Percentiles rank a stretch among this genome's conserved stretches.
phyloP scores from a whole-genome alignment of 2,329 filamentous ascomycete genomes.

The Cercospora nicotianae region DNA sequence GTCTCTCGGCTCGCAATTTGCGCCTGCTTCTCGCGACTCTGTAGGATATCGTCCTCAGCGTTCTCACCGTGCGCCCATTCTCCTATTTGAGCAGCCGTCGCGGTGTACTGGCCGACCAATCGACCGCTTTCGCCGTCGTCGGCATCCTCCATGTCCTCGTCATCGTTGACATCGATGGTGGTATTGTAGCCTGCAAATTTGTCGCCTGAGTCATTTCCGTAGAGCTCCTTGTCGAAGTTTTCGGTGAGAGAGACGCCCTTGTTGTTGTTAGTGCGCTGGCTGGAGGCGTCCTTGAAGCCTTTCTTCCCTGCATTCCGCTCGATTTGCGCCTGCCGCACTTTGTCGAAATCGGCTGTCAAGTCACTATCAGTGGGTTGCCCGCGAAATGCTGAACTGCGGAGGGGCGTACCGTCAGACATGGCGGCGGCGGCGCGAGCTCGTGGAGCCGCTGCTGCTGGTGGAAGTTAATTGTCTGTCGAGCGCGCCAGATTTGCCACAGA shows the following conservation, averaged over 20 bases:
- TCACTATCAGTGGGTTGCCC: not conserved
- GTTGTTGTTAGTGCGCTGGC: slow-evolving; percentile 74
- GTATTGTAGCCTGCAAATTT: slow-evolving; percentile 88
- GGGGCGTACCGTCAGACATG: slow-evolving; percentile 26
- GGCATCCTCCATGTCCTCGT: slow-evolving; percentile 75
- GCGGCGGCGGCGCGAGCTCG: slow-evolving; percentile 19
- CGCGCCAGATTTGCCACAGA: not conserved
- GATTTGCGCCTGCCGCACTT: slow-evolving; percentile 82
- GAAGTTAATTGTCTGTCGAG: slow-evolving; percentile 14
- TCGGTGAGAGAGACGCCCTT: slow-evolving; percentile 92
- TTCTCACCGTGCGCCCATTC: slow-evolving; percentile 89
- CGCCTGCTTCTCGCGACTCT: slow-evolving; percentile 82
- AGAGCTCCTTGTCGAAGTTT: slow-evolving; percentile 82
- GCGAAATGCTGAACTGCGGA: not conserved
- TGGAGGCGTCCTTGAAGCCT: slow-evolving; percentile 74
- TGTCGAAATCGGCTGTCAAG: slow-evolving; percentile 71
- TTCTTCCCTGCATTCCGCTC: slow-evolving; percentile 88
- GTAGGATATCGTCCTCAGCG: slow-evolving; percentile 86
- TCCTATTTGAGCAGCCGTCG: slow-evolving; percentile 85
- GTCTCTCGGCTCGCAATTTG: slow-evolving; percentile 91
- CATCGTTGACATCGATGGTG: slow-evolving; percentile 77
- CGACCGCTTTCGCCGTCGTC: slow-evolving; percentile 61
- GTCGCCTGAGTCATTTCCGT: slow-evolving; percentile 71
- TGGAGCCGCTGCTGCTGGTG: slow-evolving; percentile 12
- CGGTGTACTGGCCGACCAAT: slow-evolving; percentile 93